Conservation (phyloP, 371 early-diverging fungal genomes). For the Vittaforma corneae region DNA sequence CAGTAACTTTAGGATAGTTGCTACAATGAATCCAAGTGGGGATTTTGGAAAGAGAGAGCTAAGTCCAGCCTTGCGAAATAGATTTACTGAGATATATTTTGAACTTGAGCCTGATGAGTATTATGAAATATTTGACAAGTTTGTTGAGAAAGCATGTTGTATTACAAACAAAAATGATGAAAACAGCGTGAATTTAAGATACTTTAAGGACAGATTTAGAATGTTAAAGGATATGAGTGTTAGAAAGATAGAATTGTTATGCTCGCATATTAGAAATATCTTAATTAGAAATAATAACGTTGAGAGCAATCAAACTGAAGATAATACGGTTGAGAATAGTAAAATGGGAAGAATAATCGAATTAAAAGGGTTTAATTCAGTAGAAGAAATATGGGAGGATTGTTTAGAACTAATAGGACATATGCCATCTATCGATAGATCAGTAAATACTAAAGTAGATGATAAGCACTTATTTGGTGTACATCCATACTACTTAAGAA, state of each 20-base stretch:
- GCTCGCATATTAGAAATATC: background rate
- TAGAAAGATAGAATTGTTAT: constrained; percentile 17
- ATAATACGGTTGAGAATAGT: background rate
- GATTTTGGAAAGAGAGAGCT: constrained; percentile 98
- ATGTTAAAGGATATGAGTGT: background rate
- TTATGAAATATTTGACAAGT: constrained; percentile 30
- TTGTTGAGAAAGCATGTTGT: background rate
- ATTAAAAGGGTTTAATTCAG: background rate
- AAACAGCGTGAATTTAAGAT: too few species aligned
- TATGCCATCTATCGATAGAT: background rate
- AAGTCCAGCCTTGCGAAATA: constrained; percentile 91
- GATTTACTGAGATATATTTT: constrained; percentile 89
- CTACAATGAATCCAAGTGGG: constrained; percentile 99
- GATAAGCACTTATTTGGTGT: too few species aligned
- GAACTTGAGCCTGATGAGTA: constrained; percentile 31
- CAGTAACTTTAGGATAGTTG: constrained; percentile 75
- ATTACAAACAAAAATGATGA: background rate
- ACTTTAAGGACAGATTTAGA: constrained; percentile 1
- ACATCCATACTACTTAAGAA: background rate
- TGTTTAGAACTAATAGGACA: constrained; percentile 20
- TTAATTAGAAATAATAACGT: too few species aligned
- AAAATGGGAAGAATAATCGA: background rate
- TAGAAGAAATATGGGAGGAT: constrained; percentile 11
- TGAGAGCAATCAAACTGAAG: background rate
- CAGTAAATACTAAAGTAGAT: background rate